Base-by-base conservation (phyloP, 257 asterid species). In the Cordia subcordata region DNA sequence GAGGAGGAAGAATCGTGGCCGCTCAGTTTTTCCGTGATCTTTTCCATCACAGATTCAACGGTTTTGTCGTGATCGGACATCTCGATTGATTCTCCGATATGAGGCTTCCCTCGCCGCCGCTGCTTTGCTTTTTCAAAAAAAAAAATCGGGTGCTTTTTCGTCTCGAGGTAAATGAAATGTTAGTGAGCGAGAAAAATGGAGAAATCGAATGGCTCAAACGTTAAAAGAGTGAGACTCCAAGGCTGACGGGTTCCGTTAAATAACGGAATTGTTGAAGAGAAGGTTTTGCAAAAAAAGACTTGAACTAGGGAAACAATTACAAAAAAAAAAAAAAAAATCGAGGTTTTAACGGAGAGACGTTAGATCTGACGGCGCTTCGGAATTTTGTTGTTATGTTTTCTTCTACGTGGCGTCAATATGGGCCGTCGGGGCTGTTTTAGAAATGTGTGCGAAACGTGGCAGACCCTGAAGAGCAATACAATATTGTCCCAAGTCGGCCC, bases 1-100 rank as follows among this genome's bases (percentile, higher is more conserved):
- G 95, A 83, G 4, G 95, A 83, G 4, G 90, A 84, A 10, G 97
- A 90, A 66, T 82, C 85, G 68, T 76, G 70, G 45, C 72, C 82
- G 63, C 78, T 82, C 51, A 87, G 77, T 39, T 79, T 90, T 53
- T 83, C 96, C 1, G 86, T 68, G 73, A 90, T 85, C 79, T 85
- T 80, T 14, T 87, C 91, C 57, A 80, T 63, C 53, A 87, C 53
- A 8, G 97, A 86, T 70, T 84, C 97, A 50, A 73, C 72, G 11
- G 58, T 67, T 11, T 92, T 37, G 23, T 82, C 87, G 63, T 75
- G 87, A 66, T 86, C 95, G 52, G 93, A 85, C 93, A 87, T 87
- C 57, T 76, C 1, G 57, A 76, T 59, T 47, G 68, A 64, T 11
- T 53, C 53, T 67, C 79, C 83, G 79, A 74, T 73, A 68, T 55